Evolutionary conservation across 2,329 filamentous ascomycete genomes (phyloP).

Genomic region (Xylariaceae sp.): DNA sequence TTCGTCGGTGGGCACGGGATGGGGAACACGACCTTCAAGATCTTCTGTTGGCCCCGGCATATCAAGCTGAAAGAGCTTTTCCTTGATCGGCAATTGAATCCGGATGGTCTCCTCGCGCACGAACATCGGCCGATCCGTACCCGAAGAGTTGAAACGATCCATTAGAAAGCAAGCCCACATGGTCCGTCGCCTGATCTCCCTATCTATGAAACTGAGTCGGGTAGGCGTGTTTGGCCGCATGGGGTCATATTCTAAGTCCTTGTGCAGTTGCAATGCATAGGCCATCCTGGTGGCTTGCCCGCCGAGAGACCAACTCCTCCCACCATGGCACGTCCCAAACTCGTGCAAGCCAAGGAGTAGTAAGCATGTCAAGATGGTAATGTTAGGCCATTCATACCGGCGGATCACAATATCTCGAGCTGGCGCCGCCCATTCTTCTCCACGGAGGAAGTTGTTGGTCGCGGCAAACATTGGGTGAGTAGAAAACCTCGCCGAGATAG

Average conservation of each 20-base stretch:
- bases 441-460: conserved; percentile 75
- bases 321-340: conserved; percentile 94
- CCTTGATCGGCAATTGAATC: conserved; percentile 85
- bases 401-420: conserved; percentile 84
- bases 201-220: conserved; percentile 81
- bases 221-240: conserved; percentile 55
- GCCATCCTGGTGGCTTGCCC: conserved; percentile 96
- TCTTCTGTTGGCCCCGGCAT: conserved; percentile 84
- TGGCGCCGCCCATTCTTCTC: conserved; percentile 83
- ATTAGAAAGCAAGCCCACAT: conserved; percentile 99
- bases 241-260: conserved; percentile 80
- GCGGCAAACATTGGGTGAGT: conserved; percentile 75
- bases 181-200: conserved; percentile 83
- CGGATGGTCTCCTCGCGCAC: conserved; percentile 84
- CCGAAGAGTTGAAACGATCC: conserved; percentile 96
- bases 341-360: conserved; percentile 86
- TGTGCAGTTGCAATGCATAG: conserved; percentile 88
- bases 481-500: conserved; percentile 91
- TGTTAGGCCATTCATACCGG: conserved; percentile 90
- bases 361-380: conserved; percentile 89
- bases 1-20: conserved; percentile 57
- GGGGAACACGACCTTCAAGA: conserved; percentile 64
- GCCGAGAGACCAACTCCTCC: conserved; percentile 90
- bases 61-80: conserved; percentile 84
- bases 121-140: conserved; percentile 86